Evolutionary conservation across 2,329 filamentous ascomycete species (phyloP), one percentile per base, ranked within the genome.

Genomic region (Anthostomella pinea): DNA sequence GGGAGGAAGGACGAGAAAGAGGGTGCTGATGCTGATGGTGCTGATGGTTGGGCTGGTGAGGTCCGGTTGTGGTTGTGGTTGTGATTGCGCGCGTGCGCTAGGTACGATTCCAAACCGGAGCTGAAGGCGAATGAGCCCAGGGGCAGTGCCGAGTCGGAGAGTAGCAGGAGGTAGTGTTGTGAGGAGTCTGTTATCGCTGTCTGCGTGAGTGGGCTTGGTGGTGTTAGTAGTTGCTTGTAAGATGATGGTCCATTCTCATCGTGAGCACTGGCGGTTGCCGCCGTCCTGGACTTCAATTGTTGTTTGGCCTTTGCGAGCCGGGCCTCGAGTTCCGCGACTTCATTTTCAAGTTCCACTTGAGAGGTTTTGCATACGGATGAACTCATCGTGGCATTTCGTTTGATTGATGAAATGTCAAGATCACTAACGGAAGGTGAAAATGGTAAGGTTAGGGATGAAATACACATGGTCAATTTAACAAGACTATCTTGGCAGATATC

Each of bases 91-190:
- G 70, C 70, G 67, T 93, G 87, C 3, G 83, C 82, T 13, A 90
- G 78, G 60, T 84, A 91, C 25, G 86, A 91, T 65, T 93, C 87
- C 11, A 93, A 75, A 3, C 86, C 86, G 50, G 79, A 85, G 68
- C 81, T 87, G 68, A 91, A 93, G 53, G 87, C 87, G 65, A 93
- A 93, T n/a, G 86, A 87, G 39, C 87, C 87, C 0, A 93, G 72
- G 1, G 87, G 87, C 3, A 93, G 77, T 10, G 85, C 85, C 2
- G 87, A 90, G 68, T 93, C 87, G 30, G 87, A 79, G 31, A 91
- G 79, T 3, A 93, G 72, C 20, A 91, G 77, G 23, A 89, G 76
- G 48, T 84, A 82, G 62, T 91, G 87, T 18, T 73, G 52, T 11
- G 57, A 44, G n/a, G 56, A 39, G 31, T 26, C 38, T 33, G n/a